A percentile compares a stretch with the other conserved stretches of the same genome.
These are phyloP conservation scores for Clausena lansium DNA, from an alignment of 345 rosid species.

Conservation along the genomic window DNA sequence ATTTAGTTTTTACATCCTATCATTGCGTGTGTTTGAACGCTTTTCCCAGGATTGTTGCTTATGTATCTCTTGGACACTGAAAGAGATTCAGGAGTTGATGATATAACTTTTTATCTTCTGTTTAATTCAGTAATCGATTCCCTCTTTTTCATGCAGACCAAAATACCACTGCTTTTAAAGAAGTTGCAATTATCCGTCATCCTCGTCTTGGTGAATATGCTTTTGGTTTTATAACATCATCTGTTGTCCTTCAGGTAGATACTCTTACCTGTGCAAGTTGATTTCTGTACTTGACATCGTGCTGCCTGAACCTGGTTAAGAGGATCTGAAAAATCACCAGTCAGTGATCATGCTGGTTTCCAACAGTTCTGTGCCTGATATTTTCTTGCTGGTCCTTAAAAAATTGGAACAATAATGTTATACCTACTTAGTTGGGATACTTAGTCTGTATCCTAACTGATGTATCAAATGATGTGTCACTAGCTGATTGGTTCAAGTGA, in stretches of 20 bases:
- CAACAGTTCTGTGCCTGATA: background rate
- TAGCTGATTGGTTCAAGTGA: too few species aligned
- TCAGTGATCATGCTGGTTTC: background rate
- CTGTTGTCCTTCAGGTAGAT: slow-evolving; percentile 71
- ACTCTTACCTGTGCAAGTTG: background rate
- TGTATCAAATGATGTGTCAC: too few species aligned
- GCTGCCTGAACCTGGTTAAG: background rate
- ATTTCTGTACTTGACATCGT: slow-evolving; percentile 6
- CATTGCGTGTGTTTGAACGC: background rate
- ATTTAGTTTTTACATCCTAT: background rate
- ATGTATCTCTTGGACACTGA: slow-evolving; percentile 3
- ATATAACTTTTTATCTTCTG: background rate
- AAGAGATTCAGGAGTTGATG: background rate
- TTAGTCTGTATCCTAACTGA: too few species aligned
- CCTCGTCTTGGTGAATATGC: slow-evolving; percentile 91
- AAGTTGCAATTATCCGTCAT: slow-evolving; percentile 82
- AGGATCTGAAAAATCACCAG: background rate
- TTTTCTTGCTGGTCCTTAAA: background rate
- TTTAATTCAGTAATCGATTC: background rate
- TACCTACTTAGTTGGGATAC: too few species aligned
- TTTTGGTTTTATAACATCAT: slow-evolving; percentile 84
- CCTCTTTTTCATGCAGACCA: slow-evolving; percentile 46
- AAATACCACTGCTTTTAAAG: slow-evolving; percentile 78
- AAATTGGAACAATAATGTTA: too few species aligned
- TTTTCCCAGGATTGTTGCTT: background rate